A percentile compares a stretch with the other conserved stretches of the same genome.
Conservation (phyloP, 2,329 filamentous ascomycete genomes). For the Diaporthe caulivora region DNA sequence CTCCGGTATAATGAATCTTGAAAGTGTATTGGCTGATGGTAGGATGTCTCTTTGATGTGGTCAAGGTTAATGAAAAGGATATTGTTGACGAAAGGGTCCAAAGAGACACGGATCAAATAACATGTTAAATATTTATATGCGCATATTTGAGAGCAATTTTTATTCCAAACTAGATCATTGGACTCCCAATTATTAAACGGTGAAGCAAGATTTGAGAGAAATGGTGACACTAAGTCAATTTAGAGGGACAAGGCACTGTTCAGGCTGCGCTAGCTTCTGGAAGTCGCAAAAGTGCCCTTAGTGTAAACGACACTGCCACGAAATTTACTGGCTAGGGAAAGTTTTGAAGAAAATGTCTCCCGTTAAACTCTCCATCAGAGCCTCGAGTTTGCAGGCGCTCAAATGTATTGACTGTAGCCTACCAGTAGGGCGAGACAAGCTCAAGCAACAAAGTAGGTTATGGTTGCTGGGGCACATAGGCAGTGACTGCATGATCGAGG, state of each 20-base stretch:
- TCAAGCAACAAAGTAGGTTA: not conserved
- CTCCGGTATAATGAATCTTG: too few species aligned
- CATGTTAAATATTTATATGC: accelerated
- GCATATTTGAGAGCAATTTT: not conserved
- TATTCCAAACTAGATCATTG: not conserved
- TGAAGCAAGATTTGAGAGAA: not conserved
- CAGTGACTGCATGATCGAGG: not conserved
- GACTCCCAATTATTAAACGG: not conserved
- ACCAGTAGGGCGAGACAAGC: too few species aligned
- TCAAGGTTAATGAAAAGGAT: too few species aligned
- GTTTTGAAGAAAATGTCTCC: too few species aligned
- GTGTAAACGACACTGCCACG: not conserved
- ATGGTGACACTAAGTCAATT: not conserved
- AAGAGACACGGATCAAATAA: too few species aligned
- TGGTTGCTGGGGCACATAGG: not conserved
- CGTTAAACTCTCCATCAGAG: too few species aligned
- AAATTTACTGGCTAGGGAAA: too few species aligned
- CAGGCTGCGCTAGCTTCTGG: not conserved
- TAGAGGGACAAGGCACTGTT: not conserved
- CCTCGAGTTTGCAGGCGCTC: not conserved
- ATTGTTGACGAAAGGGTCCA: too few species aligned
- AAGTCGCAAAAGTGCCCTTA: not conserved
- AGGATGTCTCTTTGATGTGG: too few species aligned
- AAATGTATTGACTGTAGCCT: too few species aligned
- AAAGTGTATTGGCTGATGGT: not conserved